Conservation (phyloP, 352 stramenopile genomes). For the Saprolegnia diclina region DNA sequence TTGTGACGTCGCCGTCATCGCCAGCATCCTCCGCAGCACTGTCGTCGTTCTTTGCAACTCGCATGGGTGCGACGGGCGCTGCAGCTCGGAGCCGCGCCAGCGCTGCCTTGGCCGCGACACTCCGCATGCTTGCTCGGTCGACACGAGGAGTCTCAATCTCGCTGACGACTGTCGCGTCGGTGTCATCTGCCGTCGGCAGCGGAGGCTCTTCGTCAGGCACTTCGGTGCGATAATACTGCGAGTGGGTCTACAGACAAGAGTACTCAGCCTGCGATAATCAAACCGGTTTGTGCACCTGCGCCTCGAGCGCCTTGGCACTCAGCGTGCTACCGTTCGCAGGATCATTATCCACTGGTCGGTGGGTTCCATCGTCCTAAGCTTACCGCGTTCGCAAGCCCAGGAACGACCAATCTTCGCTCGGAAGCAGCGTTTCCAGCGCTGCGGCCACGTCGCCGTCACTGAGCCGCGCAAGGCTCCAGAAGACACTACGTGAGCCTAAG, state of each 20-base stretch:
- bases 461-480: slow-evolving; percentile 78
- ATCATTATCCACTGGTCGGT: background rate
- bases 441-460: slow-evolving; percentile 66
- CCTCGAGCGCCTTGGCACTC: slow-evolving; percentile 73
- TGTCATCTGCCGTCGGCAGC: background rate
- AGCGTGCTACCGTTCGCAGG: slow-evolving; percentile 39
- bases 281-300: slow-evolving; percentile 39
- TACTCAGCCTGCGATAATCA: background rate
- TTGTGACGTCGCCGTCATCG: slow-evolving; percentile 54
- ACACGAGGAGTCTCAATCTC: background rate
- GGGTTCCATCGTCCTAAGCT: background rate
- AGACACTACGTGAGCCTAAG: slow-evolving; percentile 34
- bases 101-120: slow-evolving; percentile 49
- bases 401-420: slow-evolving; percentile 80
- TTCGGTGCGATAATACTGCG: slow-evolving; percentile 43
- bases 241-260: slow-evolving; percentile 42
- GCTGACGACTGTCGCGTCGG: background rate
- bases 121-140: slow-evolving; percentile 29
- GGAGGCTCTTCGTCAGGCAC: slow-evolving; percentile 52
- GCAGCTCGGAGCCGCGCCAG: slow-evolving; percentile 46
- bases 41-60: slow-evolving; percentile 17
- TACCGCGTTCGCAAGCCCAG: slow-evolving; percentile 67
- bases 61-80: slow-evolving; percentile 32
- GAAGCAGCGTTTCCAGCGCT: slow-evolving; percentile 58
- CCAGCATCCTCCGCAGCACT: slow-evolving; percentile 38